Evolutionary conservation across 768 basidiomycete genomes (phyloP).

Genomic region (Daedalea quercina): DNA sequence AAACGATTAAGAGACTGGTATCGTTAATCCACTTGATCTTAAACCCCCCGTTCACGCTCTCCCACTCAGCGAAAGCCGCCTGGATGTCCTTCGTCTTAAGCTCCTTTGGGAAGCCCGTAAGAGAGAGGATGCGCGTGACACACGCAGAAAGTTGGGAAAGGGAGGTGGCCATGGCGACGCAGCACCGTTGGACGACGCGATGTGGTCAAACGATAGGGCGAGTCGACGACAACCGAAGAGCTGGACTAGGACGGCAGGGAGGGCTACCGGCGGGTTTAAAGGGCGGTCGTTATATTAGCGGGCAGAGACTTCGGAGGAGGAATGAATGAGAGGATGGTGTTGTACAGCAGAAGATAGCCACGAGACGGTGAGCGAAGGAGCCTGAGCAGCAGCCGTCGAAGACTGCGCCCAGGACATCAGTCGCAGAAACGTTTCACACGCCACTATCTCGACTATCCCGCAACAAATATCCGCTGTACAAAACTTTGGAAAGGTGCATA

Average conservation of each 20-base stretch:
- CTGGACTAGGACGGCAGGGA: neutral
- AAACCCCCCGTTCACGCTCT: slow-evolving; percentile 81
- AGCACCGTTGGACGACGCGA: neutral
- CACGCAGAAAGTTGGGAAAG: slow-evolving; percentile 86
- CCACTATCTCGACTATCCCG: slow-evolving; percentile 1
- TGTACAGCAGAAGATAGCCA: slow-evolving; percentile 16
- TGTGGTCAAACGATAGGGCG: neutral
- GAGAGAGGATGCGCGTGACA: slow-evolving; percentile 89
- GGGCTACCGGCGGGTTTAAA: slow-evolving; percentile 9
- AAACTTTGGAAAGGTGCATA: too few relatives aligned
- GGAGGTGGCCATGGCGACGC: slow-evolving; percentile 51
- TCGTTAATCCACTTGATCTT: slow-evolving; percentile 99
- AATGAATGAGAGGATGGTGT: slow-evolving; percentile 17
- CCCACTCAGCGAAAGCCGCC: slow-evolving; percentile 84
- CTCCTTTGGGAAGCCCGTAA: slow-evolving; percentile 91
- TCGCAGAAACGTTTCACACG: slow-evolving; percentile 4
- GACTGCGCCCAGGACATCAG: neutral
- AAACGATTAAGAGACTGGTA: slow-evolving; percentile 91
- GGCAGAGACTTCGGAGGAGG: slow-evolving; percentile 6
- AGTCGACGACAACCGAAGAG: neutral
- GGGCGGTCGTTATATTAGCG: slow-evolving; percentile 12
- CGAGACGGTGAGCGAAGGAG: slow-evolving; percentile 5
- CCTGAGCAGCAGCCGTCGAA: neutral
- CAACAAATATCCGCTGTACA: too few relatives aligned
- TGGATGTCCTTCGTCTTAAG: slow-evolving; percentile 98